Conservation (phyloP, 2,329 filamentous ascomycete species). For the Amphichorda felina region DNA sequence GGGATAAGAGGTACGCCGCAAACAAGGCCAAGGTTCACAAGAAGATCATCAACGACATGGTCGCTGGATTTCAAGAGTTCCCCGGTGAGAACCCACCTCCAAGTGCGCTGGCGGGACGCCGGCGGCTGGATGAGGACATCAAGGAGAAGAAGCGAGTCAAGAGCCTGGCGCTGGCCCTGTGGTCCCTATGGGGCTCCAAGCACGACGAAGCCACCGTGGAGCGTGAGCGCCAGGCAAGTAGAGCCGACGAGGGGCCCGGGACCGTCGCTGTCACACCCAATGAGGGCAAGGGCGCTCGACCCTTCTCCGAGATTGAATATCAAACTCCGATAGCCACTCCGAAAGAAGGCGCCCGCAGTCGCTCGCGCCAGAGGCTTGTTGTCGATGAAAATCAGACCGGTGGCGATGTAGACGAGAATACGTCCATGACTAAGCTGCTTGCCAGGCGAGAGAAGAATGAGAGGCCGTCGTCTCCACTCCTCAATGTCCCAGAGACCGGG, state of each 20-base stretch:
- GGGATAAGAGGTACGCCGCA: slow-evolving; percentile 60
- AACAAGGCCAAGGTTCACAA: slow-evolving; percentile 63
- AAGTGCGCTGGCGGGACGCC: slow-evolving; percentile 66
- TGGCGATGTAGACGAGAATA: slow-evolving; percentile 21
- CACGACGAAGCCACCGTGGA: slow-evolving; percentile 69
- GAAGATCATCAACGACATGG: slow-evolving; percentile 60
- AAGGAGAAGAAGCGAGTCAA: slow-evolving; percentile 38
- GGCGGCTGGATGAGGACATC: slow-evolving; percentile 32
- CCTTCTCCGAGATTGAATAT: slow-evolving; percentile 25
- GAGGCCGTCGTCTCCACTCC: slow-evolving; percentile 20
- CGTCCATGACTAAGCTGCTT: slow-evolving; percentile 29
- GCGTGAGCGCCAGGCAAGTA: slow-evolving; percentile 40
- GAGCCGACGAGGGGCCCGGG: slow-evolving; percentile 26
- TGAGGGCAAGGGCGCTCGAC: slow-evolving; percentile 30
- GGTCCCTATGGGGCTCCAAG: slow-evolving; percentile 80
- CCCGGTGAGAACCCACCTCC: slow-evolving; percentile 70
- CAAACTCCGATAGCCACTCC: slow-evolving; percentile 18
- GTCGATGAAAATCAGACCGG: slow-evolving; percentile 38
- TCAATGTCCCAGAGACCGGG: slow-evolving; percentile 32
- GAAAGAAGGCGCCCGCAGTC: slow-evolving; percentile 18
- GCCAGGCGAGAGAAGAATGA: slow-evolving; percentile 26
- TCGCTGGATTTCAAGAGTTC: slow-evolving; percentile 58
- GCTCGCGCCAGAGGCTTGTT: slow-evolving; percentile 33
- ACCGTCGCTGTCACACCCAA: slow-evolving; percentile 18
- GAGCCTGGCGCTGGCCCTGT: slow-evolving; percentile 69